phyloP scores from a whole-genome alignment of 1,284 basidiomycete species.

The Naganishia sp. region DNA sequence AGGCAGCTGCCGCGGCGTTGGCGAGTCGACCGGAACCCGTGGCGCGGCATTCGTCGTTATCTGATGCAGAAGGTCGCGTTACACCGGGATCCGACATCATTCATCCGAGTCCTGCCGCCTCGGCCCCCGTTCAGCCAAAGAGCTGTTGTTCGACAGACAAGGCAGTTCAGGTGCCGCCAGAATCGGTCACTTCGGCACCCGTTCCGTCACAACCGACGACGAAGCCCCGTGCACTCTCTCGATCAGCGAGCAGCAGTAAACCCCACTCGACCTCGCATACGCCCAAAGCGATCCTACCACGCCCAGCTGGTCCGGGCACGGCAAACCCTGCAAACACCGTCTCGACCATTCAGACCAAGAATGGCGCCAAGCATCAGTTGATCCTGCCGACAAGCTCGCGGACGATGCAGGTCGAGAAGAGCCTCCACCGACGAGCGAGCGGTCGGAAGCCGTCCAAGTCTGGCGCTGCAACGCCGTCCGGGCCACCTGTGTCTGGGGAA shows the following conservation, averaged over 20 bases:
- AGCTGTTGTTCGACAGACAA: neutral
- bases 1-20: neutral
- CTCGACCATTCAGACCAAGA: constrained; percentile 24
- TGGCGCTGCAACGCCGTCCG: constrained; percentile 2
- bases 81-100: neutral
- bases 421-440: constrained; percentile 16
- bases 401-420: constrained; percentile 23
- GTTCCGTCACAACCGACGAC: neutral
- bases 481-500: neutral
- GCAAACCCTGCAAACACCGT: neutral
- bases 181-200: neutral
- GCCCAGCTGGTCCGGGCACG: constrained; percentile 5
- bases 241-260: constrained; percentile 9
- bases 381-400: constrained; percentile 20
- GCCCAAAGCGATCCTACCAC: constrained; percentile 15
- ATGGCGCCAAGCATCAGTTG: constrained; percentile 23
- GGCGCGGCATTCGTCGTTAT: neutral
- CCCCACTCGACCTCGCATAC: constrained; percentile 12
- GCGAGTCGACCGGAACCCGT: neutral
- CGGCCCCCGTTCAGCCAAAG: neutral
- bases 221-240: constrained; percentile 4
- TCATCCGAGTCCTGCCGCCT: neutral
- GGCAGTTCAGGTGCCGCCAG: neutral
- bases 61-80: neutral
- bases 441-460: constrained; percentile 7